Base-by-base conservation (phyloP, 371 early-diverging fungal genomes). In the Pancytospora philotis region DNA sequence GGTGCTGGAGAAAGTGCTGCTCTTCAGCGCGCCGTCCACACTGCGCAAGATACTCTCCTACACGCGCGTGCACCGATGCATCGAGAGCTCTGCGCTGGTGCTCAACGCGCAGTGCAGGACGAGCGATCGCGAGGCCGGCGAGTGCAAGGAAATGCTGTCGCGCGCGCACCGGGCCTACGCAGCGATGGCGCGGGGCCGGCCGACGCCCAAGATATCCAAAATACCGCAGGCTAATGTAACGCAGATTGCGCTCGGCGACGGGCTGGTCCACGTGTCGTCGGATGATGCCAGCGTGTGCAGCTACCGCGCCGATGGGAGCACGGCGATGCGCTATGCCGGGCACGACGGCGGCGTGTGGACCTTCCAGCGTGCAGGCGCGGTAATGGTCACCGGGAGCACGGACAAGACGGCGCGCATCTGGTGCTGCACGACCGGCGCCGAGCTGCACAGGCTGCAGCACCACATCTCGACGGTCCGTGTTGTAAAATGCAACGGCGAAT, bases 311-410 rank as follows among this genome's bases (percentile, higher is more conserved):
- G 22, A 50, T 0, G 92, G 93, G 19, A 76, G 80, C 25, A 75
- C 85, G 6, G 81, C 85, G 57, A 82, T 83, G 49, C 74, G 71
- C 36, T 83, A 95, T 22, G 81, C 80, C 13, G 95, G 94, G 3
- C 97, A 96, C 78, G 89, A 89, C 28, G 95, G 95, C 35, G 95
- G 97, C 53, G 93, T 97, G 1, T 96, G 98, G 98, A 89, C 93
- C 0, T 83, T 96, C 59, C 87, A 90, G 64, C 89, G 88, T 68
- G 85, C 86, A 37, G 88, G 87, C 49, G 86, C 88, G 56, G 85
- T 88, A 0, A 83, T 95, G 0, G 91, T 93, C 1, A 89, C 89
- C 39, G 97, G 98, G n/a, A 90, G 91, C 30, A 95, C 92, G 0
- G 98, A 98, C 77, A 85, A 93, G 32, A 89, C 90, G 0, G 89